Base-by-base conservation (phyloP, 1,284 basidiomycete species). In the Laetiporus sulphureus region DNA sequence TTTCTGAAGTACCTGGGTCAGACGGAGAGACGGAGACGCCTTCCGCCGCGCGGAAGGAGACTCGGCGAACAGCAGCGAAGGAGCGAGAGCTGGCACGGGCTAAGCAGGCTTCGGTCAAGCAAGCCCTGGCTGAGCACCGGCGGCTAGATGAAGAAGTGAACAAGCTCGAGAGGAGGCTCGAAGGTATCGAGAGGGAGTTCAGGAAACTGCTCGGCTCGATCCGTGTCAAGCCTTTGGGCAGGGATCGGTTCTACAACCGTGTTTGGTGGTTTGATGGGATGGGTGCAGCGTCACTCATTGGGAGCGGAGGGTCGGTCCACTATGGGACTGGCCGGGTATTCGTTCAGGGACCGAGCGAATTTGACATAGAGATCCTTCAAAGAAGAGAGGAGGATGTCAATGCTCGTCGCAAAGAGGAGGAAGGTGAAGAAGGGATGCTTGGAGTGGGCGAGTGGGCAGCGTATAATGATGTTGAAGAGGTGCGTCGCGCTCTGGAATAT, bases 211-310 rank as follows among this genome's bases (percentile, higher is more conserved):
- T 91, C 23, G 87, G 88, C 43, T 81, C 84, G 5, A 76, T 94
- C 31, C 77, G 95, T 35, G 80, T 91, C 32, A 86, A 88, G 53
- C 91, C 94, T 1, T 57, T 99, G 35, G 95, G 96, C 3, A 75
- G 78, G 50, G 96, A 99, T 61, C 75, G 95, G 41, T 99, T 97
- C 65, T 84, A 89, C 56, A 95, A 96, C 62, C 81, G 88, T 24
- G 75, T 97, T 48, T 99, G 94, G 93, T 99, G 95, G 95, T 90
- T 98, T 59, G 95, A 99, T 64, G 95, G 96, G 3, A 79, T 95
- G 66, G 95, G 96, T 3, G 79, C 80, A 2, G 83, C 83, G 41
- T 82, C 83, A 22, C 64, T 95, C 30, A 66, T 91, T 39, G 80
- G 77, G 20, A 81, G 75, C 51, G 78, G 82, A 20, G 84, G 85